Evolutionary conservation across 441 rosid species (phyloP).

Genomic region (Dalechampia spathulata): DNA sequence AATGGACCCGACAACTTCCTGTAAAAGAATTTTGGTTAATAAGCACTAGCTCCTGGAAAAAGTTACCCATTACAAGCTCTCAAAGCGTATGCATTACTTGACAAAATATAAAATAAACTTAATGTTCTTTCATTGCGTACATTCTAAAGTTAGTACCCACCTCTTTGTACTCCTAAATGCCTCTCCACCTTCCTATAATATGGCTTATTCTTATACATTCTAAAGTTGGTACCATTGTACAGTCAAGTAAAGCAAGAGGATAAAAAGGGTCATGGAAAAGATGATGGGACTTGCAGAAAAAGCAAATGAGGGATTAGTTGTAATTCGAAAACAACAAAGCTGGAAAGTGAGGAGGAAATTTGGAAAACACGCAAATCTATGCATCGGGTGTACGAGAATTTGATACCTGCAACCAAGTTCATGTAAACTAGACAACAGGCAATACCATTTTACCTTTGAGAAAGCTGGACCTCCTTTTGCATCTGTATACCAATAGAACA

Average conservation of each 20-base stretch:
- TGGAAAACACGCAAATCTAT: neutral
- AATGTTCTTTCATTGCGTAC: too few species aligned
- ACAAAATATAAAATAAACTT: too few species aligned
- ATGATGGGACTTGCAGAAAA: too few species aligned
- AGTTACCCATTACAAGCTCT: neutral
- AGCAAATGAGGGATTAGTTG: too few species aligned
- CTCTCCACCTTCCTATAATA: neutral
- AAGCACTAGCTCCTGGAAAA: neutral
- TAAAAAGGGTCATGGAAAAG: neutral
- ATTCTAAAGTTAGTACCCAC: too few species aligned
- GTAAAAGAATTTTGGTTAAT: conserved; percentile 4
- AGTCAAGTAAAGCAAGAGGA: neutral
- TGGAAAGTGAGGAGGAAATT: neutral
- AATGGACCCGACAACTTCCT: conserved; percentile 66
- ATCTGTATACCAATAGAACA: conserved; percentile 80
- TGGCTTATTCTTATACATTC: neutral
- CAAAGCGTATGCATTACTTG: too few species aligned
- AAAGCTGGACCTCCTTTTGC: conserved; percentile 59
- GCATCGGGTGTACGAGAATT: neutral
- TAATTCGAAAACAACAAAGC: too few species aligned
- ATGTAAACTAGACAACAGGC: neutral
- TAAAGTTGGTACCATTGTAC: neutral
- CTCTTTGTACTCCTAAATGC: neutral
- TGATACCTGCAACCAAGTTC: neutral
- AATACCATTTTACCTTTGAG: conserved; percentile 43